Evolutionary conservation across 2,329 filamentous ascomycete genomes (phyloP), one percentile per base, ranked within the genome.

Genomic region (Exophiala phaeomuriformis): DNA sequence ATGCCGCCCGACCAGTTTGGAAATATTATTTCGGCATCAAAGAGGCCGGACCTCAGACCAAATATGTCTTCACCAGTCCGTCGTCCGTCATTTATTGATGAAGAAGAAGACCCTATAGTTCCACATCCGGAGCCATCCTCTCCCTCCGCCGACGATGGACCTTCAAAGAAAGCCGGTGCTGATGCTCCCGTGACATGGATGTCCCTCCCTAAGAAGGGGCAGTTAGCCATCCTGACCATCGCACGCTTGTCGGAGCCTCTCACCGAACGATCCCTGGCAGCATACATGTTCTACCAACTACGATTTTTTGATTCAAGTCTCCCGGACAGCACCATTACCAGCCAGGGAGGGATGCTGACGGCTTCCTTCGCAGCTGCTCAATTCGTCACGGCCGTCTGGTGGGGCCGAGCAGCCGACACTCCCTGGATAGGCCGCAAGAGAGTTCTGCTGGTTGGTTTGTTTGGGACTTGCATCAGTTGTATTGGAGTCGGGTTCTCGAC

Each of bases 251-350:
- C 86, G 7, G 90, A 95, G 66, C 89, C 89, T 2, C 73, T 95
- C 35, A 86, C 88, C 0, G 86, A 93, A 65, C 90, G 86, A 0
- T 88, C 83, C 8, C 69, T 90, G 5, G 79, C 86, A 69, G 80
- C 86, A 1, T 94, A 94, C 69, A 83, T 94, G 75, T 94, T 88
- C 71, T 94, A 91, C 69, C 88, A 93, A 68, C 79, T 95, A n/a
- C 83, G 82, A 62, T 91, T 84, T 54, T 91, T 95, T 63, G 77
- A 86, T 28, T 75, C 75, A 2, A 75, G 70, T 27, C 67, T 77
- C 19, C 71, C 78, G 2, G 78, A 83, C 50, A 77, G 77, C 1
- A 82, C 79, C 1, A 90, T 95, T 60, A 81, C 89, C 0, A 77
- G 78, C 19, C 88, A 93, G 67, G 86, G 86, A 1, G 89, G 89